These are phyloP conservation scores for Pyrrhoderma noxium DNA, from an alignment of 1,284 basidiomycete species.

Conservation along the genomic window DNA sequence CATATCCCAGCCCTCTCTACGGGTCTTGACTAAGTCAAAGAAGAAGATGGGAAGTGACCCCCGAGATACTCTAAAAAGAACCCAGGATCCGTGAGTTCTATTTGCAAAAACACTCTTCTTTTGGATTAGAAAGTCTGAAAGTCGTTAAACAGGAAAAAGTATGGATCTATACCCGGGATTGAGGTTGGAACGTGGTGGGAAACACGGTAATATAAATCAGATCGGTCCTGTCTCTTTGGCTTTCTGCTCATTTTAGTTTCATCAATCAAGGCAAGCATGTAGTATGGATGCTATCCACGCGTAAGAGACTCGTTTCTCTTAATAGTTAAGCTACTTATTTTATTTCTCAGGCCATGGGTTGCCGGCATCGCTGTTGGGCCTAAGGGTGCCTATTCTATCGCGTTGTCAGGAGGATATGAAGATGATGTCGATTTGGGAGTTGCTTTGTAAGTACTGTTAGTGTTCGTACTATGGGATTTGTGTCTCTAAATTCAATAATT, in stretches of 20 bases:
- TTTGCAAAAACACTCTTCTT: neutral
- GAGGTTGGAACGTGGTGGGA: conserved; percentile 79
- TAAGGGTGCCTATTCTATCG: conserved; percentile 71
- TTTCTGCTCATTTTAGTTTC: neutral
- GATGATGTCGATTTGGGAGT: conserved; percentile 79
- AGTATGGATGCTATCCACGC: conserved; percentile 69
- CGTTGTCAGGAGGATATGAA: conserved; percentile 77
- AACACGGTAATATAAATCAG: conserved; percentile 32
- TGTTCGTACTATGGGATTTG: neutral
- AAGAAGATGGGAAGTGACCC: conserved; percentile 24
- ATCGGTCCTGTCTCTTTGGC: neutral
- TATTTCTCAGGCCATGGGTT: conserved; percentile 55
- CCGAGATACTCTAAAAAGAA: conserved; percentile 30
- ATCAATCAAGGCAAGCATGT: conserved; percentile 48
- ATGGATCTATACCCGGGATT: conserved; percentile 64
- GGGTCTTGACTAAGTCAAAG: conserved; percentile 6
- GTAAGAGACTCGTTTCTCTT: conserved; percentile 33
- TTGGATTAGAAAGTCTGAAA: neutral
- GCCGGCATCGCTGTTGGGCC: conserved; percentile 64
- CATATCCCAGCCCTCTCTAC: neutral
- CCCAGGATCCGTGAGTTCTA: conserved; percentile 56
- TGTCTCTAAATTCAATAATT: neutral
- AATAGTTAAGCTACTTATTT: conserved; percentile 1
- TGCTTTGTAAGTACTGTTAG: conserved; percentile 53
- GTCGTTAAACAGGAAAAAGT: conserved; percentile 33